Evolutionary conservation across 1,284 basidiomycete species (phyloP), one percentile per base, ranked within the genome.

Genomic region (Boletellus deceptivus): DNA sequence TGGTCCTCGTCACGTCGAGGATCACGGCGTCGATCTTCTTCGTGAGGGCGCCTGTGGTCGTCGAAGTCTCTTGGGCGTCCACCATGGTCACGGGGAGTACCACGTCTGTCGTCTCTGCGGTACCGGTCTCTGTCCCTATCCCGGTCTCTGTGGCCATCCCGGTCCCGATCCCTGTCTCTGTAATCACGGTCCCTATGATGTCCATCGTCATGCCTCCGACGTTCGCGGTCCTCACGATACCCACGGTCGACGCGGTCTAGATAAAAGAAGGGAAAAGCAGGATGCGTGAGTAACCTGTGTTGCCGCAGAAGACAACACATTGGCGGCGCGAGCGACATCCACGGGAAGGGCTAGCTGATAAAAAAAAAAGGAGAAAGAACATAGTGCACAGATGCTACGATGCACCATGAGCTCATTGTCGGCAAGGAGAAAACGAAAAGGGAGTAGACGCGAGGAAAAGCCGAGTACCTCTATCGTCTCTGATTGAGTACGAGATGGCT

Each of bases 331-430:
- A 67, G 65, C 63, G 61, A 61, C 61, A 63, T 66, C 66, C 65
- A 61, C 50, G 53, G 53, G 49, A 72, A 68, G 67, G 65, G 78
- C 76, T 77, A 75, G 80, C 81, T 82, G 82, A 80, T 76, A 80
- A 76, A 70, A 72, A 80, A 76, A 70, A 72, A 29, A 73, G 69
- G 61, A 70, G 64, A 65, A 70, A 75, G 69, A 67, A 69, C 75
- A 80, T 73, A 76, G 78, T 80, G 80, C 80, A 75, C 65, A 65
- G 64, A 71, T 68, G 59, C 62, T 69, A 68, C 61, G 70, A 72
- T 76, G 80, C 83, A 82, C 80, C 81, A 82, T 84, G 79, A 84
- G 82, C 75, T 67, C 65, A 62, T 67, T 60, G 63, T 70, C 55
- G 56, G 51, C 54, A 50, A 48, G 48, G 43, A 52, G 48, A 57